These are phyloP conservation scores for Fomitiporia mediterranea DNA, from an alignment of 1,284 basidiomycete species.

Conservation along the genomic window DNA sequence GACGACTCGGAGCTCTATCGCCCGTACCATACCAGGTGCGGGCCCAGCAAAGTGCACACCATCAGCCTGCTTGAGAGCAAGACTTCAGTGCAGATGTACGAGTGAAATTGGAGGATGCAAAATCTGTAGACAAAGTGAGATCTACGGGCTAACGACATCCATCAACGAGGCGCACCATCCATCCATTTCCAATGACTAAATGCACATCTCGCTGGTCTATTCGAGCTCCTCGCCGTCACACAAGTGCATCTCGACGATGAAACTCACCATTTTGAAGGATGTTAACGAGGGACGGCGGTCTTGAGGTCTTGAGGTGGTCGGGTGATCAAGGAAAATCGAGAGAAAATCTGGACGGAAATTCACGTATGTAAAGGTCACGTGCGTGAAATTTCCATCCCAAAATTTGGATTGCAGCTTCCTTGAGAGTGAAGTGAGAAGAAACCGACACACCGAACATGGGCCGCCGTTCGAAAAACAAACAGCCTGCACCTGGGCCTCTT, in stretches of 20 bases:
- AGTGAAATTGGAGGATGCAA: conserved; percentile 26
- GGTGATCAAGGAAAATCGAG: background rate
- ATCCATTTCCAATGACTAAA: conserved; percentile 29
- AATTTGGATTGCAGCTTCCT: background rate
- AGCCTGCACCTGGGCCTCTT: conserved; percentile 69
- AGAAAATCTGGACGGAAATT: too few species aligned
- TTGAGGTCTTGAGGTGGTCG: conserved; percentile 6
- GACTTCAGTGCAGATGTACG: conserved; percentile 29
- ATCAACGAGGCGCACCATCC: conserved; percentile 48
- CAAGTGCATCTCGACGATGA: background rate
- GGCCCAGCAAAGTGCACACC: conserved; percentile 44
- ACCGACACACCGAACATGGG: conserved; percentile 59
- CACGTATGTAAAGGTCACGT: conserved; percentile 2
- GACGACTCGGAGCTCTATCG: conserved; percentile 73
- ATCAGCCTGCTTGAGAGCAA: conserved; percentile 22
- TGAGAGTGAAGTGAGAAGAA: background rate
- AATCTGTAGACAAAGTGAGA: conserved; percentile 13
- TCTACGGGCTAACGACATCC: conserved; percentile 36
- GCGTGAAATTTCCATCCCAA: background rate
- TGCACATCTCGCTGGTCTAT: conserved; percentile 14
- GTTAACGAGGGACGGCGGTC: background rate
- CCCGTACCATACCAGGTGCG: conserved; percentile 25
- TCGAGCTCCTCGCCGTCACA: conserved; percentile 15
- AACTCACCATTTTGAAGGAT: conserved; percentile 16
- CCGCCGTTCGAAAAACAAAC: conserved; percentile 88